Conservation (phyloP, 2,329 filamentous ascomycete genomes). For the Gaeumannomyces tritici region DNA sequence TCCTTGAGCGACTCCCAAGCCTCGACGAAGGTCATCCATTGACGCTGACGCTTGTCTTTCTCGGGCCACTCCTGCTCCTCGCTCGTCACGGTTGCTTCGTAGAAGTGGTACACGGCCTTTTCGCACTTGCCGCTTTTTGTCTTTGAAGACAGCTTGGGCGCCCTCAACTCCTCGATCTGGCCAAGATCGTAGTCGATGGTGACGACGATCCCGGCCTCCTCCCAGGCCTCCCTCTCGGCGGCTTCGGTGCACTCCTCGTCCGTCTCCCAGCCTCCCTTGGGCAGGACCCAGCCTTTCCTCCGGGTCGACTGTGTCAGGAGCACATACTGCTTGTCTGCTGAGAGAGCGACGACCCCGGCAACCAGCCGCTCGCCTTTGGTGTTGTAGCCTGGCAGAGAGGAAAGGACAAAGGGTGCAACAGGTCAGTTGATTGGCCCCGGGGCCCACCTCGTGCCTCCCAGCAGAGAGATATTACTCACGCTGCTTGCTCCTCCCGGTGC, state of each 20-base stretch:
- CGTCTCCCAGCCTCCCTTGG: constrained; percentile 95
- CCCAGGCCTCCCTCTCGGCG: constrained; percentile 88
- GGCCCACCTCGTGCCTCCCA: constrained; percentile 7
- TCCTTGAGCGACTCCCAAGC: constrained; percentile 68
- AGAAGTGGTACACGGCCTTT: constrained; percentile 66
- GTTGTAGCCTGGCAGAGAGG: constrained; percentile 63
- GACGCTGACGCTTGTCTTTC: constrained; percentile 77
- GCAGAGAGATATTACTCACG: constrained; percentile 46
- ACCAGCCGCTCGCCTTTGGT: constrained; percentile 88
- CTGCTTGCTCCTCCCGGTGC: constrained; percentile 70
- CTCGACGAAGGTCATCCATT: constrained; percentile 81
- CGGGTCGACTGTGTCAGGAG: constrained; percentile 89
- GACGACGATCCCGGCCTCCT: constrained; percentile 89
- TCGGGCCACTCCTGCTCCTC: constrained; percentile 90
- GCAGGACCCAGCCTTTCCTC: constrained; percentile 89
- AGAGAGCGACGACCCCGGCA: constrained; percentile 86
- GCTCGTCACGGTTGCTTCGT: constrained; percentile 76
- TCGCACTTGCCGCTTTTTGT: constrained; percentile 44
- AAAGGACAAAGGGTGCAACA: constrained; percentile 9
- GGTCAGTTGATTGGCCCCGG: constrained; percentile 12
- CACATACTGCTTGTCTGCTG: constrained; percentile 75
- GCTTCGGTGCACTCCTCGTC: constrained; percentile 84
- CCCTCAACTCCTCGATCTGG: constrained; percentile 72
- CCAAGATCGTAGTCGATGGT: constrained; percentile 79
- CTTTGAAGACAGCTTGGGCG: constrained; percentile 55